A percentile compares a stretch with the other conserved stretches of the same genome.
Conservation (phyloP, 768 basidiomycete species). For the Lactarius hatsudake region DNA sequence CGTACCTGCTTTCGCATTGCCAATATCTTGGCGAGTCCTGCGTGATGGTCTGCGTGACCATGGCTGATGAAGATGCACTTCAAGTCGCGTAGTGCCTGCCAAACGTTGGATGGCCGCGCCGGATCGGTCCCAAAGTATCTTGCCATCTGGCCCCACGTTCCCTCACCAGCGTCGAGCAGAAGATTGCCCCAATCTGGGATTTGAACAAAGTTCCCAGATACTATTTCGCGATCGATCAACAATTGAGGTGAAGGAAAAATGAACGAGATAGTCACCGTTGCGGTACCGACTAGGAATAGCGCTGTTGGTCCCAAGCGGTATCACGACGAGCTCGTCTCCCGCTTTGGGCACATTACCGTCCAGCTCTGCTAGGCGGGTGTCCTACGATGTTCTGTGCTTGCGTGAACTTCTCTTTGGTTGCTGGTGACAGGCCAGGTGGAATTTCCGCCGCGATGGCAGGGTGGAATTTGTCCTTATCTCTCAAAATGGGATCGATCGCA, state of each 20-base stretch:
- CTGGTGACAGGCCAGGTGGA: slow-evolving; percentile 31
- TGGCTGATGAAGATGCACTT: slow-evolving; percentile 87
- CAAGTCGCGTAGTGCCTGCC: slow-evolving; percentile 62
- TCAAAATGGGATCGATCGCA: slow-evolving; percentile 38
- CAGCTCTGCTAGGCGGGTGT: slow-evolving; percentile 22
- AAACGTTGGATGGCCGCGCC: slow-evolving; percentile 40
- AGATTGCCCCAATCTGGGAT: slow-evolving; percentile 72
- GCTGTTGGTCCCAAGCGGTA: slow-evolving; percentile 87
- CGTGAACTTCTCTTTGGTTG: slow-evolving; percentile 41
- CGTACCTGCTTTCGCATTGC: slow-evolving; percentile 64
- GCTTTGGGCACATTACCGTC: slow-evolving; percentile 25
- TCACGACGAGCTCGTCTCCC: slow-evolving; percentile 66
- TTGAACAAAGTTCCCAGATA: slow-evolving; percentile 72
- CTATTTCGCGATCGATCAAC: slow-evolving; percentile 36
- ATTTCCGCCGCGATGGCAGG: slow-evolving; percentile 14
- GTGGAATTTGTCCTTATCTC: slow-evolving; percentile 25
- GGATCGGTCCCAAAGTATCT: slow-evolving; percentile 65
- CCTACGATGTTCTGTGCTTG: slow-evolving; percentile 37
- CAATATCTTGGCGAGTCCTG: slow-evolving; percentile 74
- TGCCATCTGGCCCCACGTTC: slow-evolving; percentile 85
- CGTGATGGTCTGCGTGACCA: slow-evolving; percentile 90
- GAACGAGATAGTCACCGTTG: slow-evolving; percentile 55
- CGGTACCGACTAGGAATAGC: slow-evolving; percentile 82
- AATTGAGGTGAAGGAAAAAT: neutral
- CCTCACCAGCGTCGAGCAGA: slow-evolving; percentile 89